Evolutionary conservation across 1,139 yeast genomes (phyloP).

Genomic region (Zygosaccharomyces pseudobailii): DNA sequence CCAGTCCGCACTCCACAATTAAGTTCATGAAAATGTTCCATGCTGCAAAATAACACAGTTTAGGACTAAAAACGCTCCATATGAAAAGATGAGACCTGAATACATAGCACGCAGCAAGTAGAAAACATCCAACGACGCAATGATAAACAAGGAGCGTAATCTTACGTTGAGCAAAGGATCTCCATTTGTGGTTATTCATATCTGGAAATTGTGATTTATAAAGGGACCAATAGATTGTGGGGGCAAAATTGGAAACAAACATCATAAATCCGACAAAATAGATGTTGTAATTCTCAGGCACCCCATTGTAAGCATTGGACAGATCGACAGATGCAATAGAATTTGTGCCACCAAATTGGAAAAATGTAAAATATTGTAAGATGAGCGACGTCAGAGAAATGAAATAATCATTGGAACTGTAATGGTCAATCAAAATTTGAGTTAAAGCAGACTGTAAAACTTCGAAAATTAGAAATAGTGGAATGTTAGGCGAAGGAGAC

Average conservation of each 20-base stretch:
- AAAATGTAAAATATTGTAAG: constrained; percentile 73
- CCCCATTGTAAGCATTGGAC: constrained; percentile 88
- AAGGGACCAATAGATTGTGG: constrained; percentile 81
- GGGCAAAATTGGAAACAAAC: constrained; percentile 76
- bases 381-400: constrained; percentile 30
- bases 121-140: constrained; percentile 51
- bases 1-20: constrained; percentile 25
- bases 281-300: constrained; percentile 59
- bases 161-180: constrained; percentile 20
- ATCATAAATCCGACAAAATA: constrained; percentile 74
- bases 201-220: constrained; percentile 45
- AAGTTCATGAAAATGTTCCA: constrained; percentile 61
- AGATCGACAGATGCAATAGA: constrained; percentile 87
- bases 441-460: constrained; percentile 17
- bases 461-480: constrained; percentile 58
- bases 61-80: constrained; percentile 98
- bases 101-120: constrained; percentile 65
- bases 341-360: constrained; percentile 86
- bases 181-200: constrained; percentile 35
- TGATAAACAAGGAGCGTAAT: constrained; percentile 44
- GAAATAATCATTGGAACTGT: constrained; percentile 12
- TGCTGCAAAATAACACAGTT: constrained; percentile 69
- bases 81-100: constrained; percentile 83
- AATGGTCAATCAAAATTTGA: constrained; percentile 9
- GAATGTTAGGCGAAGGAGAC: constrained; percentile 62